A percentile compares a stretch with the other conserved stretches of the same genome.
These are phyloP conservation scores for Asterochloris erici DNA, from an alignment of 139 green algal species.

Conservation along the genomic window DNA sequence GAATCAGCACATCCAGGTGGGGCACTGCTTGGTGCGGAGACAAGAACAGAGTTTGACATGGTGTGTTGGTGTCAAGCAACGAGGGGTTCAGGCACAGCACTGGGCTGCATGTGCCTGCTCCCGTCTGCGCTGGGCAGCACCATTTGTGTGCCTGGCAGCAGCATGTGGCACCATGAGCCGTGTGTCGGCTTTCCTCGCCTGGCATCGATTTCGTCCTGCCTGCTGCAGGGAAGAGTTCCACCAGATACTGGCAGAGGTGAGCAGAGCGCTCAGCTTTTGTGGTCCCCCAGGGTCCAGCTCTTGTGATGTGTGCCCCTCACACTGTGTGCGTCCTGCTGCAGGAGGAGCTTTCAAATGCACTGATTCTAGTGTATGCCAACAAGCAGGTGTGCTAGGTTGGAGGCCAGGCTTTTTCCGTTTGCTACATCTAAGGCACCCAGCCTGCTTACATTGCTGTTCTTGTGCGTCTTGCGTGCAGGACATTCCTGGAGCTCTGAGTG, in stretches of 20 bases:
- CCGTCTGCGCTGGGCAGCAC: too few species aligned
- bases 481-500: slow-evolving; percentile 86
- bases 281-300: too few species aligned
- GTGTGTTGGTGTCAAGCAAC: too few species aligned
- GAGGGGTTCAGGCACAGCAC: too few species aligned
- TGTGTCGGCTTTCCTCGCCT: neutral
- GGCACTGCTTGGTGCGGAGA: neutral
- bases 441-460: neutral
- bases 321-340: too few species aligned
- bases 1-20: slow-evolving; percentile 72
- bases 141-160: too few species aligned
- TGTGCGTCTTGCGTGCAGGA: slow-evolving; percentile 56
- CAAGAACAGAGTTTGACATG: too few species aligned
- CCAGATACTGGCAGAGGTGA: slow-evolving; percentile 86
- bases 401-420: too few species aligned
- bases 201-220: too few species aligned
- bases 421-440: neutral
- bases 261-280: too few species aligned
- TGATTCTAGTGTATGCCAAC: slow-evolving; percentile 98
- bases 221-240: slow-evolving; percentile 53
- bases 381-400: slow-evolving; percentile 70
- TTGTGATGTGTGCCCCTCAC: too few species aligned
- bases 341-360: slow-evolving; percentile 92
- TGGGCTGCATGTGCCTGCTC: neutral
- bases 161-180: too few species aligned